These are phyloP conservation scores for Paulownia fortunei DNA, from an alignment of 257 asterid species.

Conservation along the genomic window DNA sequence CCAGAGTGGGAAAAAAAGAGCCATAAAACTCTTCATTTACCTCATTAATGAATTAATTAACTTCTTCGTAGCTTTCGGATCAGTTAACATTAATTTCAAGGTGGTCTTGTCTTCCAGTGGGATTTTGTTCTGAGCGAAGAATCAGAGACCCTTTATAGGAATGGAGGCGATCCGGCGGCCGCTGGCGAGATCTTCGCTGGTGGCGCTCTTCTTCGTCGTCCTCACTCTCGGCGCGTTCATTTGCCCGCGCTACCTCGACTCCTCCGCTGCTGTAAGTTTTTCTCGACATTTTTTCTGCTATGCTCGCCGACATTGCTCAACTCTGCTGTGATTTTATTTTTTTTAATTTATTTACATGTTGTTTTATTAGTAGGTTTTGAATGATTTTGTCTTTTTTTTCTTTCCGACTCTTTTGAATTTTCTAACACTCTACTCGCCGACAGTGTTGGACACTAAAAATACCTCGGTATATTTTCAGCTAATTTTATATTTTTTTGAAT, in stretches of 20 bases:
- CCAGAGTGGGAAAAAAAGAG: neutral
- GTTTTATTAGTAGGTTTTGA: neutral
- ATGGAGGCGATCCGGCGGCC: constrained; percentile 65
- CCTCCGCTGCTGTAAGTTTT: constrained; percentile 60
- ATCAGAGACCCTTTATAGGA: constrained; percentile 18
- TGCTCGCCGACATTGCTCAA: constrained; percentile 14
- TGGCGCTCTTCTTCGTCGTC: constrained; percentile 46
- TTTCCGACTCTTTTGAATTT: neutral
- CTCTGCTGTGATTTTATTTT: constrained; percentile 33
- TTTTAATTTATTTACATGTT: neutral
- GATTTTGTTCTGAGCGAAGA: neutral
- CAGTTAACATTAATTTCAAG: neutral
- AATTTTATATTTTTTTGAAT: neutral
- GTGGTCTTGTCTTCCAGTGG: neutral
- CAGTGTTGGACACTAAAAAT: neutral
- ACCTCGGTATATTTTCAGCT: neutral
- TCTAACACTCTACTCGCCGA: neutral
- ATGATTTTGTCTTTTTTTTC: neutral
- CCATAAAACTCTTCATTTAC: neutral
- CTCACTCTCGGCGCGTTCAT: constrained; percentile 73
- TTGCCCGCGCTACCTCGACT: constrained; percentile 69
- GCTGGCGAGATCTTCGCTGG: constrained; percentile 53
- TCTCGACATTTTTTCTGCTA: neutral
- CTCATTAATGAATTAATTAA: neutral
- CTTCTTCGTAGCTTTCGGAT: neutral